phyloP scores from a whole-genome alignment of 208 protist genomes.

The Porcisia hertigi region DNA sequence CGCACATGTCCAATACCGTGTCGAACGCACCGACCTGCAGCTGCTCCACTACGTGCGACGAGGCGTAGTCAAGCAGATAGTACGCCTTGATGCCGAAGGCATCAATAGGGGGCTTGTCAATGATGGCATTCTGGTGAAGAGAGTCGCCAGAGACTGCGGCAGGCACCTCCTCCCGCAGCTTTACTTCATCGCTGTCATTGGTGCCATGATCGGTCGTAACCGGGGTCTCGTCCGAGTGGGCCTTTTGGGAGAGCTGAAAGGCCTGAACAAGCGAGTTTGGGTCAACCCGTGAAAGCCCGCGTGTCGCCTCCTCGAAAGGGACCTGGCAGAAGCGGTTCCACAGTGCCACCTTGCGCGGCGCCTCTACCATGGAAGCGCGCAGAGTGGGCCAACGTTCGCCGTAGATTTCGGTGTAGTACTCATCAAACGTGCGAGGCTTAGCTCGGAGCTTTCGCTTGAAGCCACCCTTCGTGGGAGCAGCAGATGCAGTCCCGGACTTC shows the following conservation, averaged over 20 bases:
- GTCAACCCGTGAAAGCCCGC: slow-evolving; percentile 57
- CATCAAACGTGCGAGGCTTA: slow-evolving; percentile 48
- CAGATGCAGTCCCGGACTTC: slow-evolving; percentile 10
- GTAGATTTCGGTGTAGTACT: slow-evolving; percentile 70
- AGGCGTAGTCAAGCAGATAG: slow-evolving; percentile 85
- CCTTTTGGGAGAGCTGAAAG: slow-evolving; percentile 21
- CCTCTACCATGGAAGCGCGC: slow-evolving; percentile 41
- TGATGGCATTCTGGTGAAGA: slow-evolving; percentile 10
- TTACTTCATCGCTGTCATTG: neutral
- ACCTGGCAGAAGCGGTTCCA: slow-evolving; percentile 85
- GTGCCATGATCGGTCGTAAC: neutral
- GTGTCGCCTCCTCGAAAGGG: slow-evolving; percentile 60
- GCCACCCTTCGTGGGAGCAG: slow-evolving; percentile 9
- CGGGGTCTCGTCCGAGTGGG: neutral
- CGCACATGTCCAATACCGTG: slow-evolving; percentile 84
- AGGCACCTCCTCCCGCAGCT: neutral
- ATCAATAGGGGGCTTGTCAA: slow-evolving; percentile 53
- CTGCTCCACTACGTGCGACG: slow-evolving; percentile 71
- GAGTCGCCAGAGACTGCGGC: neutral
- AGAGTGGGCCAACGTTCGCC: slow-evolving; percentile 76
- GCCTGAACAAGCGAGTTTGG: slow-evolving; percentile 45
- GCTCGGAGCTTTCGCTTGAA: slow-evolving; percentile 4
- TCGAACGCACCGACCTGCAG: slow-evolving; percentile 72
- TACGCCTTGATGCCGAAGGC: slow-evolving; percentile 73
- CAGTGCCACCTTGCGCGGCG: slow-evolving; percentile 62